Base-by-base conservation (phyloP, 345 rosid species). In the Pistacia atlantica region DNA sequence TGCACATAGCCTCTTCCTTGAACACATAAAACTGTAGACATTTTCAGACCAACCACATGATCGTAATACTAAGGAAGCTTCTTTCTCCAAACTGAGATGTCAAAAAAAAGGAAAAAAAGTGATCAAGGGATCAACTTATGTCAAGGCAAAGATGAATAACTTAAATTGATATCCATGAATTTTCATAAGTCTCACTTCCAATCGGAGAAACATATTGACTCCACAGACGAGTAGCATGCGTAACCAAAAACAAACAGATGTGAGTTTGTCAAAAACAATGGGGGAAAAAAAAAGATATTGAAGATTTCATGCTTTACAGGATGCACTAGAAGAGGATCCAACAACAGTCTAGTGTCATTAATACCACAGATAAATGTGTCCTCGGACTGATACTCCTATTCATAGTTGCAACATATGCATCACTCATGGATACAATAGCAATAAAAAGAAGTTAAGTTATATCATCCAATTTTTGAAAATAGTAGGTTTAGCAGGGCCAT, bases 31-130 rank as follows among this genome's bases (percentile, higher is more conserved):
- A 70, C 75, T 74, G 8, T 72, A 81, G 28, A 91, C 94, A 60
- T 92, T 79, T 64, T 85, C 86, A 51, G 73, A 84, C 96, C 97
- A 97, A 65, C 94, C 95, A 48, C 91, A 91, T 12, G 92, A 82
- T 82, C 67, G 85, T 87, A 97, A 80, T 75, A 82, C 82, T 61
- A 90, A 80, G 46, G 78, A 77, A 54, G 94, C 93, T 65, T 94
- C 82, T 69, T 86, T 87, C 84, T 82, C 61, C 77, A 97, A 80
- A 66, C 99, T 97, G 92, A 61, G 65, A 76, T 51, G 76, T 60
- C 45, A n/a, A 75, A 11, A 46, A 42, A 72, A 35, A 46, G 35
- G 69, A 35, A 81, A 38, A 62, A 45, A 70, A 52, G 65, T 45
- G 2, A 58, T 28, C 48, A 17, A 52, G 22, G 52, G 46, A 22